Base-by-base conservation (phyloP, 768 basidiomycete species). In the Melanogaster broomeanus region DNA sequence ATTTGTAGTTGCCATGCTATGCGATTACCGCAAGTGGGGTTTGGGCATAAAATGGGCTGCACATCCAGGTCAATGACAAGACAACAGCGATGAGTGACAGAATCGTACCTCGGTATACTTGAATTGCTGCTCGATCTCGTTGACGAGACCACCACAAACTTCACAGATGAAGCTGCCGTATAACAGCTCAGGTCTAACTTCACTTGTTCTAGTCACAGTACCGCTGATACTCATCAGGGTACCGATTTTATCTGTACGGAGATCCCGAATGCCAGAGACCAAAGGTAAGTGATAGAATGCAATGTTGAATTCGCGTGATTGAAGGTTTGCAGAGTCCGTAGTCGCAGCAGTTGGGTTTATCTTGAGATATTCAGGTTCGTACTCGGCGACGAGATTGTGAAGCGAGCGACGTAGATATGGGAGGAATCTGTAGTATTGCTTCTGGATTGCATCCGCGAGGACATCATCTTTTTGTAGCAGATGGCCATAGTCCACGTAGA, bases 51-150 rank as follows among this genome's bases (percentile, higher is more conserved):
- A 45, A 83, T 84, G 11, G 97, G 97, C 93, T 98, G 28, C 11
- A 43, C 6, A 21, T 30, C n/a, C 45, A 24, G 42, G 42, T 33
- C 13, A 7, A 52, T 39, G 55, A 19, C 12, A 38, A 27, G 44
- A 37, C 21, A 58, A 71, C 28, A 3, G 21, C 19, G 15, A 21
- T 11, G 12, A 18, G 48, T 3, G 12, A 27, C 1, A 44, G 35
- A 18, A 46, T 64, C 15, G 44, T 58, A 94, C 94, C 77, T 98
- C 97, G 18, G 97, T 99, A 67, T 98, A 98, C 67, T 98, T 99
- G 81, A 99, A 99, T 66, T 99, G 97, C 66, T 99, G 97, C 66
- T 99, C 97, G 43, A 99, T 86, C 63, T 98, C 96, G 48, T 88
- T 83, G 22, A 98, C 87, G 11, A 88, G 75, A 27, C 89, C 91